Base-by-base conservation (phyloP, 306 rosid genomes). In the Sindora glabra region DNA sequence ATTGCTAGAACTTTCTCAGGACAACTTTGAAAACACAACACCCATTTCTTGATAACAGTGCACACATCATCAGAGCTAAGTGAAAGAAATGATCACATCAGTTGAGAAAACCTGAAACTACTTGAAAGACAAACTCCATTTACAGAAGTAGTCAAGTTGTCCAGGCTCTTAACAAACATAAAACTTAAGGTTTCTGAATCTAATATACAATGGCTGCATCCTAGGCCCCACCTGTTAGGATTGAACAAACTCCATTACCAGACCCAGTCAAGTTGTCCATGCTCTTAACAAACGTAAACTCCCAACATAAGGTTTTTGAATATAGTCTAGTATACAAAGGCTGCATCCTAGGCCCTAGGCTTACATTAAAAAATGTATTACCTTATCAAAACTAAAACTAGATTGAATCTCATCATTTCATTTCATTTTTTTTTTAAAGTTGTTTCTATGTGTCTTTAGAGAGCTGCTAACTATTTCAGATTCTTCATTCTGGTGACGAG, bases 81-180 rank as follows among this genome's bases (percentile, higher is more conserved):
- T 3, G 23, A 34, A 5, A 34, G 6, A 56, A 47, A 36, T 45
- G 15, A 57, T 12, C 3, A 56, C 23, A 13, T 47, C 16, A 13
- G 8, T 16, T 33, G 16, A 6, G 46, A 14, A 8, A 59, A 29
- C 33, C 33, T 23, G 11, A 23, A 40, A n/a, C 13, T 12, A 12
- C 6, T 17, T 50, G 24, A 14, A 36, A 15, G 12, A 27, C 21
- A 30, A 21, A 44, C 34, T 22, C 36, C 11, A 54, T 10, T 5
- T 26, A 40, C 17, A 50, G 49, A 32, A 13, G 9, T 10, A 19
- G 58, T 22, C 33, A 48, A 40, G 44, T n/a, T 24, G 34, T 64
- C 48, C 33, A 65, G 19, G 30, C 44, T 50, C 59, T 58, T n/a
- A n/a, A n/a, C n/a, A 13, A 37, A 33, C 57, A 65, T 58, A 50